phyloP scores from a whole-genome alignment of 73 alveolate genomes.

The Effrenium voratum region DNA sequence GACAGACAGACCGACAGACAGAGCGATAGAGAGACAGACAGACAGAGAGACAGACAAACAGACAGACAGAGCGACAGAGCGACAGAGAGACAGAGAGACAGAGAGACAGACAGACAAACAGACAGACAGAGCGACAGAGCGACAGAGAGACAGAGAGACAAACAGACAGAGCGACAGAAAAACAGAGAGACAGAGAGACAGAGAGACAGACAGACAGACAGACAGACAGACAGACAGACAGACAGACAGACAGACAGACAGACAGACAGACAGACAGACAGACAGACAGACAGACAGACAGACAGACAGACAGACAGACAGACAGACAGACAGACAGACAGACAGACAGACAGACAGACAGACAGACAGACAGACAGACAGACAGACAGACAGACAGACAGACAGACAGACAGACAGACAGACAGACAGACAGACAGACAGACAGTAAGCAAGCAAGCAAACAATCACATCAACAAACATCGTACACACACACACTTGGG shows the following conservation, averaged over 20 bases:
- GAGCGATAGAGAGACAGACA: not conserved
- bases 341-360: too few species aligned
- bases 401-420: too few species aligned
- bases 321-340: too few species aligned
- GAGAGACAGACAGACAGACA: conserved; percentile 49
- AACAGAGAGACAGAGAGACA: conserved; percentile 38
- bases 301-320: conserved; percentile 65
- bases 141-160: not conserved
- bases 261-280: conserved; percentile 33
- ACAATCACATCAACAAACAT: not conserved
- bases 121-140: not conserved
- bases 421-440: too few species aligned
- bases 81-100: not conserved
- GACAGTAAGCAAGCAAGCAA: not conserved
- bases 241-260: conserved; percentile 42
- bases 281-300: conserved; percentile 60
- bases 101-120: not conserved
- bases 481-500: not conserved
- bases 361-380: too few species aligned
- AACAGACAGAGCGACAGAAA: not conserved
- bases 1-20: not conserved
- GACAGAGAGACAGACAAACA: not conserved
- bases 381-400: too few species aligned
- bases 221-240: conserved; percentile 40
- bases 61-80: not conserved